Percentiles rank a stretch among this genome's conserved stretches.
phyloP scores from a whole-genome alignment of 1,139 yeast species.

The Hyphopichia burtonii region DNA sequence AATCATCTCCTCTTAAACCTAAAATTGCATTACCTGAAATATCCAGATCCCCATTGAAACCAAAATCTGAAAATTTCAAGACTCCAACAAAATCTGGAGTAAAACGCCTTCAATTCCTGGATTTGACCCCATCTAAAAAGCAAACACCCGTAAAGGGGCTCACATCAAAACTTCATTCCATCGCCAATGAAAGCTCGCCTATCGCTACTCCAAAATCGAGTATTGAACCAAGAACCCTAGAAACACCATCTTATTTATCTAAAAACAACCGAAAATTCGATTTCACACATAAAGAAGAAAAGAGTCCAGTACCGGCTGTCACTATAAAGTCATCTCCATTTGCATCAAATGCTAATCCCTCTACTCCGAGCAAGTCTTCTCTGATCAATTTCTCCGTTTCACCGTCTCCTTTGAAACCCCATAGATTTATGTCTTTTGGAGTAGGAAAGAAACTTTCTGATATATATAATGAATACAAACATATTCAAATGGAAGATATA shows the following conservation, averaged over 20 bases:
- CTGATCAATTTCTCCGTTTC: conserved; percentile 33
- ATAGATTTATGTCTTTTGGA: conserved; percentile 31
- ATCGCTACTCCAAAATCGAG: conserved; percentile 5
- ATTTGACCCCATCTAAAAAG: conserved; percentile 12
- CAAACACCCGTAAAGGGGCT: conserved; percentile 5
- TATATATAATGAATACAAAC: conserved; percentile 37
- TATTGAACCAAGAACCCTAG: conserved; percentile 9
- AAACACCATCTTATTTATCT: conserved; percentile 37
- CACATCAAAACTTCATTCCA: conserved; percentile 10
- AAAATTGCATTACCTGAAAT: background rate
- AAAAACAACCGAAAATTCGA: conserved; percentile 22
- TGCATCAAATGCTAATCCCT: conserved; percentile 6
- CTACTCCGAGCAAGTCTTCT: conserved; percentile 11
- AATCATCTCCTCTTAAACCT: conserved; percentile 38
- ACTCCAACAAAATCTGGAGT: conserved; percentile 32
- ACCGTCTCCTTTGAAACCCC: conserved; percentile 46
- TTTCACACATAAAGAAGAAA: conserved; percentile 5
- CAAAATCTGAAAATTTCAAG: conserved; percentile 19
- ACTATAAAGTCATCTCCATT: conserved; percentile 4
- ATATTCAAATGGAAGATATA: conserved; percentile 14
- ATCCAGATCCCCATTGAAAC: background rate
- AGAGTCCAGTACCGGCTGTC: background rate
- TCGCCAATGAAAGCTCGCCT: conserved; percentile 7
- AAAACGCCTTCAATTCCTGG: conserved; percentile 10
- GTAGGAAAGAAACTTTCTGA: conserved; percentile 28